Conservation (phyloP, 163 green algal species). For the Prototheca stagnorum region DNA sequence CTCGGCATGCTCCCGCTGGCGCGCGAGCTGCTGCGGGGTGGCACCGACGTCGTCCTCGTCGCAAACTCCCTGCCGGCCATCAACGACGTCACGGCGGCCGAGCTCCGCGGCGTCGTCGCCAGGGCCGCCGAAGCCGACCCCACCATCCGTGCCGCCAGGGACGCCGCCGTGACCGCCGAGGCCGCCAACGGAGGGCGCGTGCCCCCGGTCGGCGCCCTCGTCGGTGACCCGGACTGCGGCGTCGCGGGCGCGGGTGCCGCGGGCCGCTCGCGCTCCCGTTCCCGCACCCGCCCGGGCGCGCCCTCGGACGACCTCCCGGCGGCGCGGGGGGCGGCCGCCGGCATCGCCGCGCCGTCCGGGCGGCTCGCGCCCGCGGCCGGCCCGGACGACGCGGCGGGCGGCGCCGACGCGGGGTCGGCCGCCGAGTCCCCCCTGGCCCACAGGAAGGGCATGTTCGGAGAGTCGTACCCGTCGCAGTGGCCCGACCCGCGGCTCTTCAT, state of each 20-base stretch:
- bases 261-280: not conserved
- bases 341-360: too few relatives aligned
- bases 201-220: slow-evolving; percentile 32
- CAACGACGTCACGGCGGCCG: slow-evolving; percentile 67
- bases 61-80: slow-evolving; percentile 73
- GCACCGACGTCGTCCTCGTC: slow-evolving; percentile 69
- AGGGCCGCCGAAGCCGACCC: slow-evolving; percentile 35
- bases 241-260: not conserved
- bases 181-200: slow-evolving; percentile 23
- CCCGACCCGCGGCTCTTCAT: slow-evolving; percentile 48
- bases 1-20: slow-evolving; percentile 87
- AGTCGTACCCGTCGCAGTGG: slow-evolving; percentile 17
- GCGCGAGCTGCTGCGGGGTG: slow-evolving; percentile 70
- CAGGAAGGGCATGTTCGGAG: slow-evolving; percentile 16
- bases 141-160: slow-evolving; percentile 22
- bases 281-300: too few relatives aligned
- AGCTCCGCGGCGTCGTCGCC: slow-evolving; percentile 46
- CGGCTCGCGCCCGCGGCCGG: too few relatives aligned
- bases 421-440: not conserved
- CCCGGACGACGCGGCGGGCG: too few relatives aligned
- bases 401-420: too few relatives aligned
- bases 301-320: too few relatives aligned
- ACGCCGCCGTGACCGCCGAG: slow-evolving; percentile 12
- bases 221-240: too few relatives aligned
- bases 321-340: too few relatives aligned